phyloP scores from a whole-genome alignment of 2,329 filamentous ascomycete genomes.

The Fusarium odoratissimum region DNA sequence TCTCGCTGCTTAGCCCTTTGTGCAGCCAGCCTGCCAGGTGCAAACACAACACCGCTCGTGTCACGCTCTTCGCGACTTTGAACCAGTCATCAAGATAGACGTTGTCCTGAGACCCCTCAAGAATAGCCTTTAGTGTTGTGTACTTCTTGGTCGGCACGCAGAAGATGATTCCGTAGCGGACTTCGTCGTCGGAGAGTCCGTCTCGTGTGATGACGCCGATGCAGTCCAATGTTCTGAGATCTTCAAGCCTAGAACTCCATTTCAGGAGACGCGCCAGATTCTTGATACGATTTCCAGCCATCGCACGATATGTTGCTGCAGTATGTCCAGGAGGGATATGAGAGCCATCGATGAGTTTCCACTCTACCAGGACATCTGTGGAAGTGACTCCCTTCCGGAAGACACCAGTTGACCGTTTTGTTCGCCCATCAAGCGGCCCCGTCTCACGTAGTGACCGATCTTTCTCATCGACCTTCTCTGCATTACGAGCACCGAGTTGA shows the following conservation, averaged over 20 bases:
- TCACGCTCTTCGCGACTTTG: not conserved
- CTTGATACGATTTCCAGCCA: not conserved
- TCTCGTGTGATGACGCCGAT: not conserved
- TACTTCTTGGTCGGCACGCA: not conserved
- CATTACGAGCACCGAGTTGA: not conserved
- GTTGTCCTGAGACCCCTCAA: not conserved
- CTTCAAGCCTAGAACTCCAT: not conserved
- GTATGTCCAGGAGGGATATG: not conserved
- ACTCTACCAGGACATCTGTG: not conserved
- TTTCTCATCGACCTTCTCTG: not conserved
- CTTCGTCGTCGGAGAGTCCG: not conserved
- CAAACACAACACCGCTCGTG: not conserved
- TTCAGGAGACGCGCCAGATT: not conserved
- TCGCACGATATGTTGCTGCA: not conserved
- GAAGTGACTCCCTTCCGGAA: not conserved
- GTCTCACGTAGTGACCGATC: not conserved
- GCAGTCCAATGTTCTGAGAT: not conserved
- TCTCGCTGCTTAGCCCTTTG: not conserved
- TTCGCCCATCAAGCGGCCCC: not conserved
- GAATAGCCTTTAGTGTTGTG: not conserved
- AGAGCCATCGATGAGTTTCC: not conserved
- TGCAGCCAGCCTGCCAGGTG: not conserved
- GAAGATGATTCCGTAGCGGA: not conserved
- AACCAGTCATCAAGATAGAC: not conserved
- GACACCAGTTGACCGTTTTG: accelerated